phyloP scores from a whole-genome alignment of 2,329 filamentous ascomycete genomes.

The Sarocladium strictum region DNA sequence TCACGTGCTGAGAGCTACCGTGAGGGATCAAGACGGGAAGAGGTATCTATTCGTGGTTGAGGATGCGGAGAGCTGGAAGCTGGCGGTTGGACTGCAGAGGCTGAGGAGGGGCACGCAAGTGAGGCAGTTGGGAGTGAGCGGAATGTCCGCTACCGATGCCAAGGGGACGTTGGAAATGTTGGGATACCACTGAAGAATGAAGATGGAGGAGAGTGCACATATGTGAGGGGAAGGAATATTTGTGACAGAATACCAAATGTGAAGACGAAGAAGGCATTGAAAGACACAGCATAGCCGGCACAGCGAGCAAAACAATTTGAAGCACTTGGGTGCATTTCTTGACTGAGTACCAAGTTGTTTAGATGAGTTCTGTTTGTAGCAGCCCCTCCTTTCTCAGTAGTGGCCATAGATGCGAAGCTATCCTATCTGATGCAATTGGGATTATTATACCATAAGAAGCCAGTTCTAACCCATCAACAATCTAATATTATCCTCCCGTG shows the following conservation, averaged over 20 bases:
- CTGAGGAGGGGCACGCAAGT: conserved; percentile 56
- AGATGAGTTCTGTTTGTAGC: too few species aligned
- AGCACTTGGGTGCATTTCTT: background rate
- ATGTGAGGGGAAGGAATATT: background rate
- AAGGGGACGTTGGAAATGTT: conserved; percentile 51
- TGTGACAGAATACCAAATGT: background rate
- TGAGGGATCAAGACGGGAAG: conserved; percentile 61
- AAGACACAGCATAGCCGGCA: background rate
- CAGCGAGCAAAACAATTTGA: background rate
- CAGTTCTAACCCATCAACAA: too few species aligned
- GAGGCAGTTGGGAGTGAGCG: conserved; percentile 52
- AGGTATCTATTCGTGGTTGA: conserved; percentile 59
- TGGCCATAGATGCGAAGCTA: too few species aligned
- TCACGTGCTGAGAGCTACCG: conserved; percentile 57
- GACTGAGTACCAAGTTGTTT: too few species aligned
- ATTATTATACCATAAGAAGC: too few species aligned
- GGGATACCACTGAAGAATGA: conserved; percentile 31
- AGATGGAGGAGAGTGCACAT: background rate
- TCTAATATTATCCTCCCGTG: too few species aligned
- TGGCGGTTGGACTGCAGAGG: conserved; percentile 54
- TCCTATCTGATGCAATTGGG: too few species aligned
- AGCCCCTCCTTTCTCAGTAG: too few species aligned
- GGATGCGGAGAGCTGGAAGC: conserved; percentile 64
- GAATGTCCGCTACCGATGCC: conserved; percentile 49
- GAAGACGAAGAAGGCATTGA: background rate